Evolutionary conservation across 2,329 filamentous ascomycete genomes (phyloP).

Genomic region (Fusarium sp.): DNA sequence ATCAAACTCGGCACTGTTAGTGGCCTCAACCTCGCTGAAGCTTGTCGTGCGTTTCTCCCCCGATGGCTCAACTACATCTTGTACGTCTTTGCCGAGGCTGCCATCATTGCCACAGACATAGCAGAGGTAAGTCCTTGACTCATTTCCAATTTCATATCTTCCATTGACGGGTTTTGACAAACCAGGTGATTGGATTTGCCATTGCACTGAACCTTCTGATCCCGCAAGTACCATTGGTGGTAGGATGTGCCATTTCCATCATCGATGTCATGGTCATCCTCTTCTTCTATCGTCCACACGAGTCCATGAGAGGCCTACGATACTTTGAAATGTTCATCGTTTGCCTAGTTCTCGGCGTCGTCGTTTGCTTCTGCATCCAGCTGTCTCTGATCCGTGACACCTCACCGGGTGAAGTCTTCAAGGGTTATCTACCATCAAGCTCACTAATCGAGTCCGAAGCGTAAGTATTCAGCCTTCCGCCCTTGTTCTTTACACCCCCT

Average conservation of each 20-base stretch:
- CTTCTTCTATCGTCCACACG: constrained; percentile 71
- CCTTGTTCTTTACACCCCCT: neutral
- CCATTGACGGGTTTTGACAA: neutral
- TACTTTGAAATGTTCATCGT: constrained; percentile 74
- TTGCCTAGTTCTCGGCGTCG: constrained; percentile 72
- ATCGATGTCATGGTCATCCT: constrained; percentile 75
- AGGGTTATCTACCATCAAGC: constrained; percentile 71
- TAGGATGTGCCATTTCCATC: constrained; percentile 75
- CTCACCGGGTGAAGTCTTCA: constrained; percentile 68
- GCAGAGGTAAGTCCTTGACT: constrained; percentile 57
- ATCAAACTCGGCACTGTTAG: constrained; percentile 77
- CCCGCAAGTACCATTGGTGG: constrained; percentile 71
- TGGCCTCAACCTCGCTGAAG: constrained; percentile 73
- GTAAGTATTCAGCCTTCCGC: constrained; percentile 40
- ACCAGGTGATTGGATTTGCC: constrained; percentile 73
- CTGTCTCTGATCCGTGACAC: constrained; percentile 69
- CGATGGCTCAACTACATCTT: constrained; percentile 71
- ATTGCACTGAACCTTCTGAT: constrained; percentile 75
- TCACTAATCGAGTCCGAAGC: constrained; percentile 68
- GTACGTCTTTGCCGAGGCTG: constrained; percentile 72
- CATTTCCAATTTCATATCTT: neutral
- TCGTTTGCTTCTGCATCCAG: constrained; percentile 77
- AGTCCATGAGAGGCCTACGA: constrained; percentile 67
- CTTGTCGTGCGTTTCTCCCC: constrained; percentile 73
- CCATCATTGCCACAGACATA: constrained; percentile 78